Evolutionary conservation across 2,329 filamentous ascomycete species (phyloP).

Genomic region (Pseudocercospora crystallina): DNA sequence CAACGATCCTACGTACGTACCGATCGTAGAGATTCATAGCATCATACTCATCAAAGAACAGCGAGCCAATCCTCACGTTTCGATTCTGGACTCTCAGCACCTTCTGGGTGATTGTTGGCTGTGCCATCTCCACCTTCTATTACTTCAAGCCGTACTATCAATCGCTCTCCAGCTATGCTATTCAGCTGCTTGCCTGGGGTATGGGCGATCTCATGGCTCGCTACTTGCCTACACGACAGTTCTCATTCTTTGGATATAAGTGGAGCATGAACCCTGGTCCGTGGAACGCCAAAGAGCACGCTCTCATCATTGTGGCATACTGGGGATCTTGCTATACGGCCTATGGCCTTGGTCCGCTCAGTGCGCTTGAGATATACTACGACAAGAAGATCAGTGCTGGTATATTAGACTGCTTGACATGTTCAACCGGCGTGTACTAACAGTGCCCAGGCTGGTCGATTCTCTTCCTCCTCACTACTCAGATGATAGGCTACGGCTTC

Average conservation of each 20-base stretch:
- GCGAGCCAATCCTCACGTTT: slow-evolving; percentile 20
- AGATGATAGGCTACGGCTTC: slow-evolving; percentile 71
- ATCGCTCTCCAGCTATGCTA: slow-evolving; percentile 8
- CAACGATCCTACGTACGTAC: slow-evolving; percentile 13
- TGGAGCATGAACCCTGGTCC: slow-evolving; percentile 36
- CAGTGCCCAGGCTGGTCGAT: slow-evolving; percentile 11
- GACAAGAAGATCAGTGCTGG: slow-evolving; percentile 11
- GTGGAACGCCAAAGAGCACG: slow-evolving; percentile 39
- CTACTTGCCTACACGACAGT: slow-evolving; percentile 26
- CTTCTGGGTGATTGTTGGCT: slow-evolving; percentile 19
- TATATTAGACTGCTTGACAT: background rate
- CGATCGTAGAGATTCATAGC: background rate
- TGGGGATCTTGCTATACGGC: slow-evolving; percentile 27
- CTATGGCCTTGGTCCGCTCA: slow-evolving; percentile 16
- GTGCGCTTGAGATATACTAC: slow-evolving; percentile 19
- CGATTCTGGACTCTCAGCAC: slow-evolving; percentile 21
- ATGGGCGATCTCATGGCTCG: slow-evolving; percentile 18
- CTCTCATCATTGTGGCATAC: slow-evolving; percentile 36
- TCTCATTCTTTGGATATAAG: slow-evolving; percentile 30
- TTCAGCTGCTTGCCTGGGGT: slow-evolving; percentile 17
- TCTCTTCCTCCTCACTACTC: slow-evolving; percentile 15
- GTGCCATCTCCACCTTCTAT: slow-evolving; percentile 17
- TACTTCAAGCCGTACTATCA: slow-evolving; percentile 21
- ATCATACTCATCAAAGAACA: background rate
- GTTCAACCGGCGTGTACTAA: background rate